Percentiles rank a stretch among this genome's conserved stretches.
These are phyloP conservation scores for Boletus vermiculosoides DNA, from an alignment of 768 basidiomycete genomes.

Conservation along the genomic window DNA sequence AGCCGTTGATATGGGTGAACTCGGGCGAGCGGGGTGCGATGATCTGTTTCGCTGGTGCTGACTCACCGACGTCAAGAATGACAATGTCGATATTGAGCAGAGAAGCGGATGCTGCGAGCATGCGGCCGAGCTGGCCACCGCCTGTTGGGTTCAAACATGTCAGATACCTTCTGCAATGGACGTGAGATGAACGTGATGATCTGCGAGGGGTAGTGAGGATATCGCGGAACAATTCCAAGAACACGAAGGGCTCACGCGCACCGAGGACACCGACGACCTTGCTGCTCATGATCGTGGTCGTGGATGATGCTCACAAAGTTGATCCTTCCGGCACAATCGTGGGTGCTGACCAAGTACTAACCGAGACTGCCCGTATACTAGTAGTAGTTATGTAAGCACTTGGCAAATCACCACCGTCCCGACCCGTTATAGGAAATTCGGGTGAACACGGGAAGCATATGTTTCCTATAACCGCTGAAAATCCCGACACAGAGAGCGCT, in stretches of 20 bases:
- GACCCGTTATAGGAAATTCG: too few species aligned
- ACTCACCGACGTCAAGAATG: conserved; percentile 80
- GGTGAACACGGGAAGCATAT: too few species aligned
- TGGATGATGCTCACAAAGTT: not conserved
- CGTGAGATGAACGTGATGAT: not conserved
- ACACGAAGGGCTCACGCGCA: conserved; percentile 24
- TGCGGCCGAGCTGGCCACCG: conserved; percentile 95
- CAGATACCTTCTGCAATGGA: conserved; percentile 1
- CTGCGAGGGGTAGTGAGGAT: conserved; percentile 14
- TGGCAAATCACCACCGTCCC: not conserved
- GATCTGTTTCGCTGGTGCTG: conserved; percentile 88
- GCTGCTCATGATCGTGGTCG: conserved; percentile 19
- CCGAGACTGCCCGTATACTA: not conserved
- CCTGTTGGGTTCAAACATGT: conserved; percentile 45
- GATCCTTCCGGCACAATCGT: not conserved
- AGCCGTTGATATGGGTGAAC: conserved; percentile 77
- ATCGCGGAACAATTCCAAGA: not conserved
- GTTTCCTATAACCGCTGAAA: too few species aligned
- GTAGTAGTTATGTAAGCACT: not conserved
- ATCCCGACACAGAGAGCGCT: too few species aligned
- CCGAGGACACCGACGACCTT: conserved; percentile 32
- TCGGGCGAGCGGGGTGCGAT: conserved; percentile 50
- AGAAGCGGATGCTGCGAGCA: conserved; percentile 90
- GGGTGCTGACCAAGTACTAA: not conserved
- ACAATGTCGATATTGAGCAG: conserved; percentile 80